Evolutionary conservation across 2,329 filamentous ascomycete species (phyloP).

Genomic region (Trichoderma koningii): DNA sequence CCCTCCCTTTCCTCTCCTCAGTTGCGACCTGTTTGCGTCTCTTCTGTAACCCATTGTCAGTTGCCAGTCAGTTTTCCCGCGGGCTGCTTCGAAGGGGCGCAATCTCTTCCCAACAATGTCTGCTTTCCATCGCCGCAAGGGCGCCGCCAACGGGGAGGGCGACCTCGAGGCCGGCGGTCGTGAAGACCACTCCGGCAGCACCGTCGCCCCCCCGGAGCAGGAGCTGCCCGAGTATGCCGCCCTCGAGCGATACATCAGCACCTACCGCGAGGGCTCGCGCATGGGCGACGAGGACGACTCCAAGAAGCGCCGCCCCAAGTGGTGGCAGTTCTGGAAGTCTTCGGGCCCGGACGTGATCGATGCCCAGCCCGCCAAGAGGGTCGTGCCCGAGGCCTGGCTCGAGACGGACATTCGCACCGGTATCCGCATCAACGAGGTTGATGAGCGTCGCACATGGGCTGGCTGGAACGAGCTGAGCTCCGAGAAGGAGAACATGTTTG

Average conservation of each 20-base stretch:
- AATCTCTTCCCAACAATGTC: conserved; percentile 26
- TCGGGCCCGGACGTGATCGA: conserved; percentile 32
- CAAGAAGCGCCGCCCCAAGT: conserved; percentile 19
- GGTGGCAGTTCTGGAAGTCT: conserved; percentile 23
- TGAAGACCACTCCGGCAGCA: conserved; percentile 23
- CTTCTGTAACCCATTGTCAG: conserved; percentile 2
- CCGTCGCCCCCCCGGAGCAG: conserved; percentile 16
- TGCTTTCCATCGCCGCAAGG: conserved; percentile 22
- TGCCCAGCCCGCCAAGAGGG: conserved; percentile 53
- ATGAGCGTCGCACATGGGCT: conserved; percentile 65
- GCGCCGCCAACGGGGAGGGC: conserved; percentile 8
- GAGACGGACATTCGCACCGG: conserved; percentile 75
- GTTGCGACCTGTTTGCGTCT: conserved; percentile 26
- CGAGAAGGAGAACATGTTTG: conserved; percentile 79
- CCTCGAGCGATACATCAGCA: conserved; percentile 24
- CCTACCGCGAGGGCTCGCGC: conserved; percentile 22
- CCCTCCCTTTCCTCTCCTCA: conserved; percentile 13
- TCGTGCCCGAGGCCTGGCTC: conserved; percentile 72
- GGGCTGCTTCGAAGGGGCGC: conserved; percentile 24
- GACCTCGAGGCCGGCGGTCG: conserved; percentile 23
- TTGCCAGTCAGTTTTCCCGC: conserved; percentile 20
- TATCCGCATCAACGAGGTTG: conserved; percentile 71
- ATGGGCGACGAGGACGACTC: conserved; percentile 10
- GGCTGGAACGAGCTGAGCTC: conserved; percentile 90
- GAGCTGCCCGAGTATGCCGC: conserved; percentile 22